Conservation (phyloP, 306 rosid species). For the Abrus pulchellus region DNA sequence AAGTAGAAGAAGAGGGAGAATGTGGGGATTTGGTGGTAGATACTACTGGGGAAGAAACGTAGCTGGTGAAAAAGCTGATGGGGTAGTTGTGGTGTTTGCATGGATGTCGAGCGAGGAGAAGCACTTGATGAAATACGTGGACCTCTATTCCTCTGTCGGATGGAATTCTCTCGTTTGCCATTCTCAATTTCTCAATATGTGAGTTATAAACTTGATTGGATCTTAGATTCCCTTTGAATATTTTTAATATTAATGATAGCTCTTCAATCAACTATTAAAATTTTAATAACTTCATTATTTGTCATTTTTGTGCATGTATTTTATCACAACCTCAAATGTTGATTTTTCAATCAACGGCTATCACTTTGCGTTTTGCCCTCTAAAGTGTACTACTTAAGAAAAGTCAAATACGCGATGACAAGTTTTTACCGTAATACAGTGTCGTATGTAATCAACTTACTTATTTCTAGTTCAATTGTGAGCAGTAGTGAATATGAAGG, state of each 20-base stretch:
- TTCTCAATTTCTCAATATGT: slow-evolving; percentile 88
- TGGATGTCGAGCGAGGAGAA: slow-evolving; percentile 92
- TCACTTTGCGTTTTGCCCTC: neutral
- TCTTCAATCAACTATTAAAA: neutral
- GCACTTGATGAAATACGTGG: slow-evolving; percentile 74
- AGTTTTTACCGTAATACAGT: neutral
- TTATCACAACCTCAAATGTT: neutral
- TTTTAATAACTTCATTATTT: neutral
- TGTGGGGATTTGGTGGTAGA: slow-evolving; percentile 97
- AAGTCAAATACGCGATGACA: neutral
- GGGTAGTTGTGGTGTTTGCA: slow-evolving; percentile 84
- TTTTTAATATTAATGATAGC: neutral
- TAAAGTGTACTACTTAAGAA: neutral
- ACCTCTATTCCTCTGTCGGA: slow-evolving; percentile 77
- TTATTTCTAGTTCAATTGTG: neutral
- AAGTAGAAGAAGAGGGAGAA: slow-evolving; percentile 42
- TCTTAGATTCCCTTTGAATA: neutral
- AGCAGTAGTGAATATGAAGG: neutral
- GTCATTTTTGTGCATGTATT: neutral
- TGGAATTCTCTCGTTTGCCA: slow-evolving; percentile 91
- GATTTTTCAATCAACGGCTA: neutral
- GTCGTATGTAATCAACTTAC: neutral
- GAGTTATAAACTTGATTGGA: slow-evolving; percentile 54
- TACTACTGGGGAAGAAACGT: slow-evolving; percentile 87
- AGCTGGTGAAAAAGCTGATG: slow-evolving; percentile 60